Conservation (phyloP, 768 basidiomycete species). For the Fomitopsis serialis region DNA sequence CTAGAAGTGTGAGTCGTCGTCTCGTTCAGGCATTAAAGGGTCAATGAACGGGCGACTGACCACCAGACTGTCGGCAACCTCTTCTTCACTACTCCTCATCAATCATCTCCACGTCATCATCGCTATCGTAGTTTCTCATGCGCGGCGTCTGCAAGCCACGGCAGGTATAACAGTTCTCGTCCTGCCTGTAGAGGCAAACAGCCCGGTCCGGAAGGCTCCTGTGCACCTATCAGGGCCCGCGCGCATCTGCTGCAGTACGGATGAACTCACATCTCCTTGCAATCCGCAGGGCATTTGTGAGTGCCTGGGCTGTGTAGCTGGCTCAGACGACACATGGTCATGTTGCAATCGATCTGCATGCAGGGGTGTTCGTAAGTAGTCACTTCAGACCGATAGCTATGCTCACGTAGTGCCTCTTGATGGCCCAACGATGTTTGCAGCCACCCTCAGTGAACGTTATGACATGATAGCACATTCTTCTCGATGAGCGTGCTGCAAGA, state of each 20-base stretch:
- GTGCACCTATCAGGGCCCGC: not conserved
- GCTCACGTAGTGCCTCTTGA: constrained; percentile 5
- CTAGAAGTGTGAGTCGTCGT: too few relatives aligned
- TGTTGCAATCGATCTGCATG: constrained; percentile 8
- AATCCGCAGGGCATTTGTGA: constrained; percentile 7
- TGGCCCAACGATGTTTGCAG: constrained; percentile 8
- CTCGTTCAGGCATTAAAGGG: too few relatives aligned
- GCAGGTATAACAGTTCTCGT: constrained; percentile 1
- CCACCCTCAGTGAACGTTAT: constrained; percentile 7
- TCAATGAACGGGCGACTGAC: too few relatives aligned
- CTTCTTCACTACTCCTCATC: not conserved
- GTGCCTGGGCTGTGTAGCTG: not conserved
- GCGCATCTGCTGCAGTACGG: too few relatives aligned
- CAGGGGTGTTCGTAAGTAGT: not conserved
- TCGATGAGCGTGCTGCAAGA: too few relatives aligned
- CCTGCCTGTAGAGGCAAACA: constrained; percentile 7
- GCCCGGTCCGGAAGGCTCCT: constrained; percentile 8
- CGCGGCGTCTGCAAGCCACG: not conserved
- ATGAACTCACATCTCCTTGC: not conserved
- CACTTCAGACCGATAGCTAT: too few relatives aligned
- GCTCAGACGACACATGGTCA: constrained; percentile 6
- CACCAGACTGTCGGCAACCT: not conserved
- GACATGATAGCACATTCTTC: not conserved
- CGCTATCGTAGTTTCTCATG: too few relatives aligned
- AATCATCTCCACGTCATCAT: not conserved